These are phyloP conservation scores for Boletus edulis DNA, from an alignment of 768 basidiomycete genomes.

Conservation along the genomic window DNA sequence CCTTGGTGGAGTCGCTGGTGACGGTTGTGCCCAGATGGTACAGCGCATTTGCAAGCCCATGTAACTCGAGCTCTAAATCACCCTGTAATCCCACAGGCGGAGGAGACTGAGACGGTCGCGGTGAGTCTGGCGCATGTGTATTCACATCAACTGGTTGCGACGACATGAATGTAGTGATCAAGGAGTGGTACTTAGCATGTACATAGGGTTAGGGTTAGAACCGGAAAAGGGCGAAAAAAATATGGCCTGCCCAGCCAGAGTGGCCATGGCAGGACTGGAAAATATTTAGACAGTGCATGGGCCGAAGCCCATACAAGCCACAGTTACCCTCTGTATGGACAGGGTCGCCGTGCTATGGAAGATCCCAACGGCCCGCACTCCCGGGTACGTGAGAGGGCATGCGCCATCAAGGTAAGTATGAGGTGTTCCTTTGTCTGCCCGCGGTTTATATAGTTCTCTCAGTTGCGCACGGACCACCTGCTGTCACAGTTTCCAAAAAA, in stretches of 20 bases:
- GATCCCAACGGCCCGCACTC: slow-evolving; percentile 53
- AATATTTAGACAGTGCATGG: slow-evolving; percentile 81
- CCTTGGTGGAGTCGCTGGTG: slow-evolving; percentile 79
- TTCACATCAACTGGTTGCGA: background rate
- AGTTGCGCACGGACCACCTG: slow-evolving; percentile 26
- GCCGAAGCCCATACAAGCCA: slow-evolving; percentile 59
- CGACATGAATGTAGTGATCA: slow-evolving; percentile 8
- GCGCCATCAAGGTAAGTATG: slow-evolving; percentile 69
- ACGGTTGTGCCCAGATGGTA: slow-evolving; percentile 84
- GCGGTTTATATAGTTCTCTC: slow-evolving; percentile 29
- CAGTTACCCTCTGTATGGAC: slow-evolving; percentile 44
- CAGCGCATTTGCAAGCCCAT: slow-evolving; percentile 72
- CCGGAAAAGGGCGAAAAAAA: slow-evolving; percentile 21
- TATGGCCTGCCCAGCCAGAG: slow-evolving; percentile 48
- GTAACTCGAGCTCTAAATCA: slow-evolving; percentile 71
- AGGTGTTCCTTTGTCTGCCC: slow-evolving; percentile 12
- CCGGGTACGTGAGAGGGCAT: slow-evolving; percentile 51
- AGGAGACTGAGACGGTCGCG: slow-evolving; percentile 71
- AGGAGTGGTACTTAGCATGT: slow-evolving; percentile 22
- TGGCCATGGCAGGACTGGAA: slow-evolving; percentile 63
- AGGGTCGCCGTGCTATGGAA: slow-evolving; percentile 57
- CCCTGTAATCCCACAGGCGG: slow-evolving; percentile 67
- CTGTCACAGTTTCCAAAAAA: slow-evolving; percentile 1
- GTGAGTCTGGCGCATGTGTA: slow-evolving; percentile 43
- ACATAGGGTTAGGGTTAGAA: slow-evolving; percentile 40